These are phyloP conservation scores for Chytriomyces confervae DNA, from an alignment of 192 early-diverging fungal species.

Conservation along the genomic window DNA sequence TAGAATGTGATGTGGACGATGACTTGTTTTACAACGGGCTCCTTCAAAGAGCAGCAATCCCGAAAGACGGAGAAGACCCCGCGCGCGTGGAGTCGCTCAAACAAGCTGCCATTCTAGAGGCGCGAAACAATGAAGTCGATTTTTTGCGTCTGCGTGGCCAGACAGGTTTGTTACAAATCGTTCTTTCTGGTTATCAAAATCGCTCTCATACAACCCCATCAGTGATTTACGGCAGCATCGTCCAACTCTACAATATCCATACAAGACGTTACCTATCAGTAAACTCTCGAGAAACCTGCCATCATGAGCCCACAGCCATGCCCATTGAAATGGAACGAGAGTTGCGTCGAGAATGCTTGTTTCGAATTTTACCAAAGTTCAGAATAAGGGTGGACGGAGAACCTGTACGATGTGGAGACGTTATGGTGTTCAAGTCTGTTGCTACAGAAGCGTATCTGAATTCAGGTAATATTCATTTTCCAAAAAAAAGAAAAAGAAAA, in stretches of 20 bases:
- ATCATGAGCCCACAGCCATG: constrained; percentile 36
- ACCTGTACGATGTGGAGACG: constrained; percentile 39
- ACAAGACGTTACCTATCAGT: constrained; percentile 35
- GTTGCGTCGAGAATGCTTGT: constrained; percentile 21
- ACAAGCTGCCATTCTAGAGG: constrained; percentile 35
- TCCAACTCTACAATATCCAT: constrained; percentile 40
- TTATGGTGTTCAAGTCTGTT: constrained; percentile 39
- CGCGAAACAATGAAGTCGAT: constrained; percentile 40
- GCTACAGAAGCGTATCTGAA: constrained; percentile 41
- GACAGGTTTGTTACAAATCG: constrained; percentile 8
- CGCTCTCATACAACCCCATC: not conserved
- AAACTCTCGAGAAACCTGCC: constrained; percentile 33
- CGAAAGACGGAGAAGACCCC: constrained; percentile 4
- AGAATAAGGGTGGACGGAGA: constrained; percentile 47
- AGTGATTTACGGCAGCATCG: constrained; percentile 42
- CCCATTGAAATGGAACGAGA: constrained; percentile 28
- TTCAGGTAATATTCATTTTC: constrained; percentile 12
- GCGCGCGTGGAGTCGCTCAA: constrained; percentile 25
- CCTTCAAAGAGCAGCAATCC: constrained; percentile 9
- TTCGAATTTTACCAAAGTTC: constrained; percentile 48
- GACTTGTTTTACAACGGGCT: constrained; percentile 31
- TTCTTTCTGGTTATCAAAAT: not conserved
- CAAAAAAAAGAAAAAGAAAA: not conserved
- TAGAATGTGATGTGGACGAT: constrained; percentile 32
- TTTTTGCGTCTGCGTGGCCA: constrained; percentile 33